Base-by-base conservation (phyloP, 352 stramenopile species). In the Phytophthora sojae region DNA sequence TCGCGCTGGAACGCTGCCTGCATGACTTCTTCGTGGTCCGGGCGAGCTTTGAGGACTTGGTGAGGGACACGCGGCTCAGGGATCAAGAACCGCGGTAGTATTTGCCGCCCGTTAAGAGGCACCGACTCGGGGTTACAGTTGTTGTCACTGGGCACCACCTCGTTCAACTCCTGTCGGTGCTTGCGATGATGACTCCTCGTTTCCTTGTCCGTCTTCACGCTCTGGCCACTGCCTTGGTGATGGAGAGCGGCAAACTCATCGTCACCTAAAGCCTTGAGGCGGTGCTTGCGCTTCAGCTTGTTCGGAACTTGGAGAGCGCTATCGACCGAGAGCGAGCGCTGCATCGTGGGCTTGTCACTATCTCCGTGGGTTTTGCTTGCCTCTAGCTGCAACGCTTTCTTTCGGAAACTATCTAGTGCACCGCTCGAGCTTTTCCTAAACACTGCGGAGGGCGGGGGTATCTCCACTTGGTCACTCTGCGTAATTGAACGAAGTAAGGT, bases 71-170 rank as follows among this genome's bases (percentile, higher is more conserved):
- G 57, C 53, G 62, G 45, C 53, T 86, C 75, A 21, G 64, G 69
- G 15, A 82, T 68, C 52, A 91, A 58, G 58, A 91, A 91, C 1
- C 81, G 81, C 0, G 83, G 83, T 37, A 91, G 57, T 14, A 89
- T 73, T 21, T 82, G 78, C 14, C 55, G 45, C 0, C 52, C 57
- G 6, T 71, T 67, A 0, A 58, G 14, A 6, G 35, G 55, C 2
- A 59, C 39, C 19, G 32, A 17, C 3, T 71, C 58, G 8, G 6
- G 14, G 17, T 29, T 73, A 12, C 42, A 12, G 8, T 4, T 77
- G 19, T 25, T 64, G 5, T 69, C 60, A 6, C n/a, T 23, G 8
- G 62, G 44, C 26, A 5, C 39, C 15, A 37, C 53, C 2, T 45
- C 30, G 12, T 39, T 23, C 9, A 54, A 4, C 6, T 67, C 45